phyloP scores from a whole-genome alignment of 2,329 filamentous ascomycete genomes.

The Dactylonectria macrodidyma region DNA sequence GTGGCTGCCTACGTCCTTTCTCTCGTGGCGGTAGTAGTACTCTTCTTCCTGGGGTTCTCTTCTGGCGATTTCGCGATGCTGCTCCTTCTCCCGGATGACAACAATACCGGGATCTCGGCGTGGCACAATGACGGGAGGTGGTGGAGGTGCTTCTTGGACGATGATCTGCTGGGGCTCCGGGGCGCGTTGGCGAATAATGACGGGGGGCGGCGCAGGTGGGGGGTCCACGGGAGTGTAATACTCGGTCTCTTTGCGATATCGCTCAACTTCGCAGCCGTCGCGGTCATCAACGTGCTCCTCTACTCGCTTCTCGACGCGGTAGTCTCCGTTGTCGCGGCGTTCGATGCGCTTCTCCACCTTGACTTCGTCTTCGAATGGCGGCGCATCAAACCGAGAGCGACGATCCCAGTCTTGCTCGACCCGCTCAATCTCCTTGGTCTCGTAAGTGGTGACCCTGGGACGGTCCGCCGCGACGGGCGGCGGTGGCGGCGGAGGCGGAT shows the following conservation, averaged over 20 bases:
- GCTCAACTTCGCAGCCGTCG: slow-evolving; percentile 67
- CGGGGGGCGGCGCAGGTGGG: slow-evolving; percentile 59
- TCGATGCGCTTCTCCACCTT: slow-evolving; percentile 68
- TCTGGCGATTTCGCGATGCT: slow-evolving; percentile 54
- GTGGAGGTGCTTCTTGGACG: slow-evolving; percentile 69
- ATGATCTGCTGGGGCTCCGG: slow-evolving; percentile 73
- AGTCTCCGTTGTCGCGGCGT: slow-evolving; percentile 61
- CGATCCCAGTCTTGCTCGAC: slow-evolving; percentile 63
- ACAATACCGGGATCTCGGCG: slow-evolving; percentile 62
- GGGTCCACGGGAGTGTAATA: slow-evolving; percentile 70
- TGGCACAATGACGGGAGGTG: slow-evolving; percentile 66
- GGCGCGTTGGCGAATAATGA: slow-evolving; percentile 70
- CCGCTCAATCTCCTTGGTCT: slow-evolving; percentile 54
- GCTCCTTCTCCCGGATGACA: slow-evolving; percentile 60
- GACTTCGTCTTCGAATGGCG: slow-evolving; percentile 65
- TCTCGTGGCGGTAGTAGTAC: slow-evolving; percentile 66
- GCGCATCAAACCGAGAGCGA: slow-evolving; percentile 56
- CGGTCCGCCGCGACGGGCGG: slow-evolving; percentile 47
- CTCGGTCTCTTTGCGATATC: slow-evolving; percentile 74
- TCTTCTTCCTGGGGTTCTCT: slow-evolving; percentile 62
- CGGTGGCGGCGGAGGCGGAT: slow-evolving; percentile 42
- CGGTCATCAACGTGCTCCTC: slow-evolving; percentile 65
- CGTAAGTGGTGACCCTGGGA: slow-evolving; percentile 54
- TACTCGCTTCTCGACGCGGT: slow-evolving; percentile 66
- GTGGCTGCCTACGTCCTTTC: slow-evolving; percentile 60